Base-by-base conservation (phyloP, 345 rosid species). In the Microthlaspi erraticum region DNA sequence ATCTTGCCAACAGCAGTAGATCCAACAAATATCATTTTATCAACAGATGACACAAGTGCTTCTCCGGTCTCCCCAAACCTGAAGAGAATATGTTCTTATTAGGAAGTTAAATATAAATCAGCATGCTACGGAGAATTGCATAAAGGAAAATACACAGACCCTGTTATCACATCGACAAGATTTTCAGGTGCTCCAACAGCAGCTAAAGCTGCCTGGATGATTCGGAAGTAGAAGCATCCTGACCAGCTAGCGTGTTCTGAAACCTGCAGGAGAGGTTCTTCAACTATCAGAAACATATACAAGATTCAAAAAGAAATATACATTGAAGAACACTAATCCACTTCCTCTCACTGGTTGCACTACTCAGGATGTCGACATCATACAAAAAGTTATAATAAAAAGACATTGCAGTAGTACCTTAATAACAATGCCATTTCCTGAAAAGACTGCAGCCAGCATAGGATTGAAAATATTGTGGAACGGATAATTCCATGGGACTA, bases 401-500 rank as follows among this genome's bases (percentile, higher is more conserved):
- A 37, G 6, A 41, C 38, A 63, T 33, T 38, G 13, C 13, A 29
- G 57, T 20, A 48, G 59, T 77, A 89, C 97, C 96, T 91, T 94
- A 54, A 94, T 87, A 59, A 91, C 96, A 82, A 94, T 82, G 77
- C 95, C 71, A 77, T 94, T 94, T 78, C 98, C 99, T 37, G 99
- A 88, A 79, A 94, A 94, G 63, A 94, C 87, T 38, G 99, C 96
- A 13, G 98, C 98, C 60, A 94, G 86, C 95, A 94, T 89, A 75
- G 98, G 98, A 80, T 94, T 94, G 68, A 94, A 89, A 60, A 94
- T 90, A 79, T 94, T 94, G 60, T 94, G 99, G 76, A 94, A 94
- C n/a, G 99, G 98, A 80, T 94, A 94, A 81, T 94, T 94, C 99
- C 98, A 91, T 0, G 99, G 93, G 71, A 94, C 99, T 60, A 94